phyloP scores from a whole-genome alignment of 306 rosid species.

The Rosa rugosa region DNA sequence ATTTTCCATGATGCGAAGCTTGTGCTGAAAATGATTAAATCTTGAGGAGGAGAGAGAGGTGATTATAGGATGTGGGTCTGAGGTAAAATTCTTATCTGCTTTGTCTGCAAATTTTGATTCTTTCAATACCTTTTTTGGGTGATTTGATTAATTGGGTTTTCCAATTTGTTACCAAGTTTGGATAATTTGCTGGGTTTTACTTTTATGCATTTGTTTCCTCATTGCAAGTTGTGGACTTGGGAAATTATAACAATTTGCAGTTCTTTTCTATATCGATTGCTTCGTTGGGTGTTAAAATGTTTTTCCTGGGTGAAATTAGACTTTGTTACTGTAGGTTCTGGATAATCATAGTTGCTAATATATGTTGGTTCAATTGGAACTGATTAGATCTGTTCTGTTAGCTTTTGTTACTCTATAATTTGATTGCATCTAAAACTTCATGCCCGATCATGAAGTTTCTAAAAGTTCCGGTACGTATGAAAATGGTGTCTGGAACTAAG shows the following conservation, averaged over 20 bases:
- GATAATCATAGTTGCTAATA: conserved; percentile 14
- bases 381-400: conserved; percentile 53
- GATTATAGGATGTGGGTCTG: conserved; percentile 68
- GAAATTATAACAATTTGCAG: not conserved
- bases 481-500: conserved; percentile 15
- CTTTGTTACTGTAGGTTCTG: conserved; percentile 31
- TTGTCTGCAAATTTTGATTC: conserved; percentile 34
- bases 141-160: conserved; percentile 39
- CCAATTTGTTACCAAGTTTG: conserved; percentile 6
- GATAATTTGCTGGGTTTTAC: conserved; percentile 27
- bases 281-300: conserved; percentile 12
- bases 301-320: conserved; percentile 30
- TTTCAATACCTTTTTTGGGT: conserved; percentile 18
- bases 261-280: conserved; percentile 19
- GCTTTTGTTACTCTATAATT: not conserved
- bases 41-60: conserved; percentile 28
- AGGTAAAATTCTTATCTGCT: conserved; percentile 58
- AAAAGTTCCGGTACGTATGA: conserved; percentile 1
- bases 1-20: conserved; percentile 39
- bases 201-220: conserved; percentile 37
- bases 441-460: conserved; percentile 16
- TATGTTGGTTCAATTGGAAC: conserved; percentile 27
- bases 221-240: conserved; percentile 26
- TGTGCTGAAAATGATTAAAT: conserved; percentile 49
- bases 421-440: conserved; percentile 5